Base-by-base conservation (phyloP, 352 stramenopile species). In the Globisporangium abappressorium region DNA sequence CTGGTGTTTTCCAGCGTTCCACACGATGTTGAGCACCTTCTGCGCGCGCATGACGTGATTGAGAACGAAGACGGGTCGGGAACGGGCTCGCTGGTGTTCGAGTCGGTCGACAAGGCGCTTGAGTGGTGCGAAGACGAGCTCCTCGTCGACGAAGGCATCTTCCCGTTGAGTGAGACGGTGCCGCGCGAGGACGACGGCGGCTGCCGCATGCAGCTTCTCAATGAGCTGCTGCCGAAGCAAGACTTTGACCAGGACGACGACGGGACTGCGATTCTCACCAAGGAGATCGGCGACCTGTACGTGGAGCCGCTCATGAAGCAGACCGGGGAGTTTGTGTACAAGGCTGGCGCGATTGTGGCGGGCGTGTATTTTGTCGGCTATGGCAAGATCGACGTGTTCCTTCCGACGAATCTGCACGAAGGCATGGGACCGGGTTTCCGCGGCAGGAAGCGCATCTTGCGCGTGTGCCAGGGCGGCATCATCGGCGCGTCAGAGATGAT, bases 81-180 rank as follows among this genome's bases (percentile, higher is more conserved):
- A 14, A 72, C 77, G 3, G 81, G 84, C 0, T 88, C 84, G 49
- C 82, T 94, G 22, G 80, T 93, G n/a, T 94, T 96, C 46, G 84
- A 92, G 46, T 92, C 86, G 30, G 54, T 96, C 22, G 87, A 96
- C 68, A 85, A 88, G 63, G 88, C 88, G 46, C 74, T 96, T 15
- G 88, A 94, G 68, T 96, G 86, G 86, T 94, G 88, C 60, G 88
- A 96, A 46, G 88, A 96, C 66, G 86, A 94, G 49, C 69, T 95
- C 49, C 78, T 95, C 14, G 77, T 91, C n/a, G 81, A 76, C 49
- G 77, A 87, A 73, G 86, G 84, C 28, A 58, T 93, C 3, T 63
- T 93, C 11, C 88, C 85, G 5, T 66, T 90, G n/a, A 90, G 82
- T 66, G 81, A 93, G 62, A 79, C 74, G 1, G 69, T 72, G 22